phyloP scores from a whole-genome alignment of 495 filamentous ascomycete species.

The Penicillium silybi region DNA sequence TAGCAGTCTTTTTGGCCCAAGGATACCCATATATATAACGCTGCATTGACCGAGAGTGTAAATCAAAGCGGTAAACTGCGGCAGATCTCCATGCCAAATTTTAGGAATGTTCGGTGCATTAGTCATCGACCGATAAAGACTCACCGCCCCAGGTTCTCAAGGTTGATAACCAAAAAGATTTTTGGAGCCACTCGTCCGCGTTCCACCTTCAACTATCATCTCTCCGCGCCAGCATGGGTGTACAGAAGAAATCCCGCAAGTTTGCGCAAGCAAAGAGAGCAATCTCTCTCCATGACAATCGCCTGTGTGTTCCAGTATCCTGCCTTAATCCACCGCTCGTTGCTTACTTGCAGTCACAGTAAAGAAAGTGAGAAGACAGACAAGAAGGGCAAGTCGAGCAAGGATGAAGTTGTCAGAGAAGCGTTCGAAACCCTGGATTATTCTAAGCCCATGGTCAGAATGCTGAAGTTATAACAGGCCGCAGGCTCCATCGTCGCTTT shows the following conservation, averaged over 20 bases:
- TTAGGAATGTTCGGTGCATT: background rate
- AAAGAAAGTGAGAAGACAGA: constrained; percentile 58
- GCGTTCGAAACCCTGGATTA: constrained; percentile 23
- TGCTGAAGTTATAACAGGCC: constrained; percentile 26
- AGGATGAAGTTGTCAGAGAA: constrained; percentile 31
- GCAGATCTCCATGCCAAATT: background rate
- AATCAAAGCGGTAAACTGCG: background rate
- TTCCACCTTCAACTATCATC: background rate
- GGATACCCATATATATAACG: no score
- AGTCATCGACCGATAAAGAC: background rate
- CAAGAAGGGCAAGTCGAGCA: constrained; percentile 38
- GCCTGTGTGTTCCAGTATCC: constrained; percentile 15
- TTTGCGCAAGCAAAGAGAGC: constrained; percentile 47
- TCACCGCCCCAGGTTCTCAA: background rate
- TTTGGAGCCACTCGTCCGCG: background rate
- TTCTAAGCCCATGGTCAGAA: background rate
- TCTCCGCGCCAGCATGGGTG: constrained; percentile 47
- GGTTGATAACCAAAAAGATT: background rate
- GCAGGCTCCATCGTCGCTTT: constrained; percentile 80
- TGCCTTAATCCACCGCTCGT: background rate
- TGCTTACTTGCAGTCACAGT: constrained; percentile 62
- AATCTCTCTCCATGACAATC: constrained; percentile 22
- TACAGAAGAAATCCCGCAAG: constrained; percentile 62
- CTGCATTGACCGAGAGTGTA: no score
- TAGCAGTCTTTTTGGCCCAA: no score